phyloP scores from a whole-genome alignment of 208 protist species.

The Crithidia expoeki region DNA sequence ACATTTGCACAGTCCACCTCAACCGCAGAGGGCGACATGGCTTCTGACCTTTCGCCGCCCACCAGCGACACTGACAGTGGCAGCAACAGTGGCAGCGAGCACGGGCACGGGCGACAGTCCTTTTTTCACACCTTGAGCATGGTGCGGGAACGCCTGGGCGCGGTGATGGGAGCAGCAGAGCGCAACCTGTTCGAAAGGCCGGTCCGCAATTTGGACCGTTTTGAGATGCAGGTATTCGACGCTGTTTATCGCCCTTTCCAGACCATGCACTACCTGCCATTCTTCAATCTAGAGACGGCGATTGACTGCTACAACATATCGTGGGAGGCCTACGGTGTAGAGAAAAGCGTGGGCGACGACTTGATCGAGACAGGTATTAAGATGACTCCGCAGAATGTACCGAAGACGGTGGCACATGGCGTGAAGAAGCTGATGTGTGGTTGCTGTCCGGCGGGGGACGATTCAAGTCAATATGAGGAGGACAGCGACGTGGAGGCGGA shows the following conservation, averaged over 20 bases:
- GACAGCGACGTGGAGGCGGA: conserved; percentile 2
- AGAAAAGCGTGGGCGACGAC: conserved; percentile 36
- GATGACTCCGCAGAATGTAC: conserved; percentile 38
- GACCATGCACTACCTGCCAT: conserved; percentile 64
- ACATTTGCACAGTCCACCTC: background rate
- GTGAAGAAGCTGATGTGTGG: conserved; percentile 42
- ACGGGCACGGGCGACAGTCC: conserved; percentile 2
- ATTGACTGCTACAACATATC: conserved; percentile 91
- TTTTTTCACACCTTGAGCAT: conserved; percentile 23
- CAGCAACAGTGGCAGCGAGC: conserved; percentile 3
- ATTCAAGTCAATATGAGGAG: conserved; percentile 20
- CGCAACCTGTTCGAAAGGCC: conserved; percentile 56
- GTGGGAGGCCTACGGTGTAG: conserved; percentile 71
- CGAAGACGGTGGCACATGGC: conserved; percentile 34
- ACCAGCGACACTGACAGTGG: background rate
- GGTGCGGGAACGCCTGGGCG: conserved; percentile 37
- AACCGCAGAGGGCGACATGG: background rate
- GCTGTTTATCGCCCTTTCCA: conserved; percentile 59
- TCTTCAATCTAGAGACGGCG: conserved; percentile 89
- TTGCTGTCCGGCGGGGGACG: conserved; percentile 39
- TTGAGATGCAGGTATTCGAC: conserved; percentile 62
- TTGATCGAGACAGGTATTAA: conserved; percentile 39
- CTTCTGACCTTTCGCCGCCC: conserved; percentile 10
- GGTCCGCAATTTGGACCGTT: conserved; percentile 41
- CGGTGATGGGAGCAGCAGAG: conserved; percentile 47